phyloP scores from a whole-genome alignment of 176 grass and related monocot species.

The Paspalum vaginatum region DNA sequence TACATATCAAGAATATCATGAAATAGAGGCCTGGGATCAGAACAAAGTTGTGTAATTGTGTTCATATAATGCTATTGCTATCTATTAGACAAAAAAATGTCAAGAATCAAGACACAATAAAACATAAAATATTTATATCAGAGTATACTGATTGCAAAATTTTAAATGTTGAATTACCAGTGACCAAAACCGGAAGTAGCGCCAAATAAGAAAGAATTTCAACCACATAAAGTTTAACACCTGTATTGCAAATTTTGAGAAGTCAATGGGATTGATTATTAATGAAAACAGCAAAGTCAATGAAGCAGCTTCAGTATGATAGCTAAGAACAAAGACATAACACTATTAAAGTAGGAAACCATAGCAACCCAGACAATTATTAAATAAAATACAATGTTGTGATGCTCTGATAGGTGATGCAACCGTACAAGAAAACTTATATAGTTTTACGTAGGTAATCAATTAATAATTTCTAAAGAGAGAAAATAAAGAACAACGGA shows the following conservation, averaged over 20 bases:
- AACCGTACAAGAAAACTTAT: not conserved
- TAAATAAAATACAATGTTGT: not conserved
- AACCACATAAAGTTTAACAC: conserved; percentile 99
- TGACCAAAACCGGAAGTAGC: conserved; percentile 95
- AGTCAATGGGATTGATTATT: conserved; percentile 6
- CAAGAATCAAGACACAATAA: conserved; percentile 28
- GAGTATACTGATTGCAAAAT: not conserved
- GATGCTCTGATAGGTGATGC: not conserved
- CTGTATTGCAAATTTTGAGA: conserved; percentile 46
- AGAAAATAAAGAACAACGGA: not conserved
- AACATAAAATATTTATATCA: not conserved
- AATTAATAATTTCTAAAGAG: conserved; percentile 22
- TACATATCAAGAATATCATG: not conserved
- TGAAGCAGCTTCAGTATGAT: not conserved
- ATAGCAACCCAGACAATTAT: not conserved
- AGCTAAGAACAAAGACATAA: conserved; percentile 24
- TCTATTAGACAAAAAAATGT: not conserved
- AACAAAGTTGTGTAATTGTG: not conserved
- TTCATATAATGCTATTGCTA: not conserved
- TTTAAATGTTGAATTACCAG: conserved; percentile 62
- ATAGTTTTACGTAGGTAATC: not conserved
- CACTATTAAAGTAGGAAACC: not conserved
- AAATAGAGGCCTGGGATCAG: not conserved
- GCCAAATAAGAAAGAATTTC: conserved; percentile 99
- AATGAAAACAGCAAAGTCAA: not conserved